Evolutionary conservation across 805 yeast genomes (phyloP).

Genomic region (Candida palmyrensis): DNA sequence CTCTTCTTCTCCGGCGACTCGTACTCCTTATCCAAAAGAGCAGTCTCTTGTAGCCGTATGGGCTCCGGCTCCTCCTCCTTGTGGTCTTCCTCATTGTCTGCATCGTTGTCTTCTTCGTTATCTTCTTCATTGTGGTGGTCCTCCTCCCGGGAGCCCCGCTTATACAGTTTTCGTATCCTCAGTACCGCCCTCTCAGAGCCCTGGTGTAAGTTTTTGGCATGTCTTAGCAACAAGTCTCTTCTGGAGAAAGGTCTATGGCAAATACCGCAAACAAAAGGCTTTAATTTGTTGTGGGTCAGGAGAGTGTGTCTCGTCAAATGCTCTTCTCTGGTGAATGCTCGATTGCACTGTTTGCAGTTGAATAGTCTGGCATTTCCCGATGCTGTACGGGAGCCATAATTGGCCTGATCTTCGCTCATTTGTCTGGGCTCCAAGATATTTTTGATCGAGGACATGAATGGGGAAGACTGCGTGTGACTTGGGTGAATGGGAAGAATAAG

Average conservation of each 20-base stretch:
- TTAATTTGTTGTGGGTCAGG: slow-evolving; percentile 40
- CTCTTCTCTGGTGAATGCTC: slow-evolving; percentile 45
- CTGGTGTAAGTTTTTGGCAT: slow-evolving; percentile 40
- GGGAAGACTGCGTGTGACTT: not conserved
- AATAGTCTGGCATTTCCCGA: slow-evolving; percentile 40
- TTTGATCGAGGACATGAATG: slow-evolving; percentile 3
- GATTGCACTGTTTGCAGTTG: slow-evolving; percentile 35
- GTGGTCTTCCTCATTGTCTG: not conserved
- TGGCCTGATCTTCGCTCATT: slow-evolving; percentile 6
- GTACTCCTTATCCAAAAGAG: slow-evolving; percentile 7
- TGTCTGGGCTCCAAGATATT: slow-evolving; percentile 3
- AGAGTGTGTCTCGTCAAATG: slow-evolving; percentile 39
- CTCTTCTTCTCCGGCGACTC: slow-evolving; percentile 27
- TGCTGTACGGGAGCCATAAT: slow-evolving; percentile 38
- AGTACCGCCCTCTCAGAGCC: slow-evolving; percentile 41
- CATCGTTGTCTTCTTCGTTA: not conserved
- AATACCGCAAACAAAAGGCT: slow-evolving; percentile 41
- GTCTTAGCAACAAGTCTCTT: slow-evolving; percentile 38
- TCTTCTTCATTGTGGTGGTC: too few relatives aligned
- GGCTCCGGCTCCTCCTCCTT: not conserved
- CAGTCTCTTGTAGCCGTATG: slow-evolving; percentile 1
- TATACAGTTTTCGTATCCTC: slow-evolving; percentile 35
- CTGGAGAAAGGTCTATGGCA: slow-evolving; percentile 39
- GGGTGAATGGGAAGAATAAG: too few relatives aligned
- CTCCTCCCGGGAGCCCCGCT: slow-evolving; percentile 8